These are phyloP conservation scores for Thelonectria blattea DNA, from an alignment of 2,329 filamentous ascomycete species.

Conservation along the genomic window DNA sequence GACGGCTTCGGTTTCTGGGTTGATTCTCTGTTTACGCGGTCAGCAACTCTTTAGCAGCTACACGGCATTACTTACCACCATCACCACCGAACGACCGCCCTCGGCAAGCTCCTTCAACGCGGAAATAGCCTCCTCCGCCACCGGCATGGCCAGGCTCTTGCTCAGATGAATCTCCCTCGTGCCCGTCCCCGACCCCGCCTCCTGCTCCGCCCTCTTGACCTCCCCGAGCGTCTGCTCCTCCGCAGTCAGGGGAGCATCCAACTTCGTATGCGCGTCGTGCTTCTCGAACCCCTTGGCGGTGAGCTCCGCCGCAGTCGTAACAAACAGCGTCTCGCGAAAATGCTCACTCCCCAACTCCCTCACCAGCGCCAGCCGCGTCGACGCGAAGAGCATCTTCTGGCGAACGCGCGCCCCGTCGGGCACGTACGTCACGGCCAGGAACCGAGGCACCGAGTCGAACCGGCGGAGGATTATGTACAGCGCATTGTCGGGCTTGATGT, in stretches of 20 bases:
- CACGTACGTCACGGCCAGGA: conserved; percentile 78
- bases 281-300: conserved; percentile 72
- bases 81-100: conserved; percentile 61
- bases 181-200: conserved; percentile 72
- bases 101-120: conserved; percentile 66
- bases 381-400: conserved; percentile 86
- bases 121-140: conserved; percentile 67
- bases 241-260: conserved; percentile 76
- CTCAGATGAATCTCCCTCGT: conserved; percentile 64
- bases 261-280: conserved; percentile 70
- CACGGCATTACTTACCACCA: conserved; percentile 61
- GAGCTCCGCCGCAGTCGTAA: conserved; percentile 72
- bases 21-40: conserved; percentile 66
- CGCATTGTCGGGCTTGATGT: conserved; percentile 70
- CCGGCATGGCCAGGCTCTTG: conserved; percentile 62
- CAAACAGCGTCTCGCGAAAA: conserved; percentile 78
- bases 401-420: conserved; percentile 80
- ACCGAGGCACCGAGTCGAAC: conserved; percentile 60
- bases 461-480: conserved; percentile 79
- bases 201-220: conserved; percentile 76
- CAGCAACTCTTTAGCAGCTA: conserved; percentile 4
- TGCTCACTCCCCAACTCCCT: conserved; percentile 80
- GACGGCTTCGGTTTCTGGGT: conserved; percentile 71
- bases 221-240: conserved; percentile 75
- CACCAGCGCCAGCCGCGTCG: conserved; percentile 75